Evolutionary conservation across 2,329 filamentous ascomycete species (phyloP), one percentile per base, ranked within the genome.

Genomic region (Cordyceps tenuipes): DNA sequence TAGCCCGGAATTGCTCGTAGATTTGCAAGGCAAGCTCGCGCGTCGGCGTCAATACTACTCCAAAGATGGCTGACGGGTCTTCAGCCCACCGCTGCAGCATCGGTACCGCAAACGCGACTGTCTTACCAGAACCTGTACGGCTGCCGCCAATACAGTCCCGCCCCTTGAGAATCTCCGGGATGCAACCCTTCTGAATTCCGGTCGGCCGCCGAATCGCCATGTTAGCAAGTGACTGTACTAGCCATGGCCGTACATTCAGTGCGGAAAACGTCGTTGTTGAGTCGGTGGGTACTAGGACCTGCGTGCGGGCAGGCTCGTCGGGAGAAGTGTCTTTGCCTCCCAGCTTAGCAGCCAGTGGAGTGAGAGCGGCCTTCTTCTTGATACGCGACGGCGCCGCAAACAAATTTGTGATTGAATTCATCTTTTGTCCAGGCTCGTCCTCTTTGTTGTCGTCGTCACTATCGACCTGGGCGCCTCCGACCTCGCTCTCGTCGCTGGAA

Each of bases 81-180:
- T 91, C 83, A 2, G 93, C 86, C 91, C 92, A 97, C 73, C 88
- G 88, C 71, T 97, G 93, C 64, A 99, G 77, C 62, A 99, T 96
- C 0, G 94, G 94, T 10, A 92, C 91, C 1, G 93, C 90, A 73
- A 99, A 99, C 1, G 94, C 92, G 48, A 97, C 87, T 3, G 94
- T 99, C 77, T 99, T 99, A 75, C 94, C 94, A 13, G 93, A 97
- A 78, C 94, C 94, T 0, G 94, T 99, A 63, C 91, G 83, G 69
- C 90, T 96, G 43, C 92, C 92, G 69, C 94, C 94, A 67, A 99
- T 97, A 70, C 91, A 97, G 75, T 99, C 92, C 67, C 89, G 83
- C 6, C 94, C 94, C 66, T 90, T 87, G 39, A 99, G 73, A 62
- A 97, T 97, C 71, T 94, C 89, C 1, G 93, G 92, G 68, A 99